These are phyloP conservation scores for Epichloe gansuensis DNA, from an alignment of 2,329 filamentous ascomycete species.

Conservation along the genomic window DNA sequence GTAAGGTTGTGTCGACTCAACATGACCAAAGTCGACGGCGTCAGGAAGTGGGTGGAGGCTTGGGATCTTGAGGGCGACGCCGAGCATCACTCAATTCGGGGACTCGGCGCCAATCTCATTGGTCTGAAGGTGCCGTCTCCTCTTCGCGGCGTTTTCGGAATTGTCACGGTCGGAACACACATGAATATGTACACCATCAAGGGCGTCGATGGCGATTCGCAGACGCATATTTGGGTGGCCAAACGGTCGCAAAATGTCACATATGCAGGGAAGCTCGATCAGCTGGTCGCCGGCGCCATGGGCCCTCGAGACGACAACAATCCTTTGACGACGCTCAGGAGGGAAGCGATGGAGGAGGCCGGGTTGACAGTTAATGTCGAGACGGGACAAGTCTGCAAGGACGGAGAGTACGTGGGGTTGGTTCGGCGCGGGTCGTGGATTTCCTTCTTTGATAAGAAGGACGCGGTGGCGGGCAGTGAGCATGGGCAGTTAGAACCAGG, in stretches of 20 bases:
- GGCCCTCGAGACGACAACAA: constrained; percentile 16
- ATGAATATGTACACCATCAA: constrained; percentile 23
- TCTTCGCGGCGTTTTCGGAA: constrained; percentile 22
- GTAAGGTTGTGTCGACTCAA: constrained; percentile 16
- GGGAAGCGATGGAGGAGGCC: constrained; percentile 24
- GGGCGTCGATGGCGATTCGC: constrained; percentile 10
- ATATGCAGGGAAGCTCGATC: constrained; percentile 24
- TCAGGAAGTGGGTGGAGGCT: constrained; percentile 15
- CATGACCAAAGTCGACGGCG: constrained; percentile 13
- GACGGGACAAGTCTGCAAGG: constrained; percentile 10
- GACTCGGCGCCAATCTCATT: constrained; percentile 9
- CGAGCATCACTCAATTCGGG: constrained; percentile 18
- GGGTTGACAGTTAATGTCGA: constrained; percentile 15
- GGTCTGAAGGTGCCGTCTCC: constrained; percentile 20
- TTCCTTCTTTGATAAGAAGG: constrained; percentile 24
- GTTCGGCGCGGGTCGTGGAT: constrained; percentile 15
- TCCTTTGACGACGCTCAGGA: constrained; percentile 17
- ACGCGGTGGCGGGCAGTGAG: constrained; percentile 16
- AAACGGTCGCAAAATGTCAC: constrained; percentile 17
- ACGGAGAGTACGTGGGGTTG: constrained; percentile 12
- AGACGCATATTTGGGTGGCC: constrained; percentile 22
- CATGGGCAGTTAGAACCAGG: constrained; percentile 25
- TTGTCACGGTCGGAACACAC: constrained; percentile 25
- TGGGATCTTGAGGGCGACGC: constrained; percentile 6
- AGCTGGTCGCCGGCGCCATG: constrained; percentile 25